These are phyloP conservation scores for Pseudozyma pruni DNA, from an alignment of 1,284 basidiomycete genomes.

Conservation along the genomic window DNA sequence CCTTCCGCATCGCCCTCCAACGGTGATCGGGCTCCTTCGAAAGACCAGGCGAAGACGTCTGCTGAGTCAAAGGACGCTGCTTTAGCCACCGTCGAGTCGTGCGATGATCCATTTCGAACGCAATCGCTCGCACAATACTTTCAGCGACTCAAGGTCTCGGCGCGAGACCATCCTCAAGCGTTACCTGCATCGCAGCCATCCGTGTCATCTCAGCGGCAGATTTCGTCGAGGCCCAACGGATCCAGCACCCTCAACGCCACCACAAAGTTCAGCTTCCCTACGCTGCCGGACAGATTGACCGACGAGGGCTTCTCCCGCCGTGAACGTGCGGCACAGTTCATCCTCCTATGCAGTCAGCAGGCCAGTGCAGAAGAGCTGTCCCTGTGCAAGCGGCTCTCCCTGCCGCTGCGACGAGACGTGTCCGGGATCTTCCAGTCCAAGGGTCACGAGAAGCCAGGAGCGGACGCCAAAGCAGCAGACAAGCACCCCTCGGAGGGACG, in stretches of 20 bases:
- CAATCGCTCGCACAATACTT: conserved; percentile 19
- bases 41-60: too few species aligned
- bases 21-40: too few species aligned
- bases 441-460: not conserved
- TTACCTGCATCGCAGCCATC: not conserved
- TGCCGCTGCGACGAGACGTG: conserved; percentile 2
- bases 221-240: not conserved
- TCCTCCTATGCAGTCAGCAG: conserved; percentile 36
- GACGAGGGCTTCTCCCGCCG: conserved; percentile 41
- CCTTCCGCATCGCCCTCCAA: not conserved
- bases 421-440: not conserved
- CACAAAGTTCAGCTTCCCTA: conserved; percentile 19
- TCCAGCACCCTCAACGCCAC: not conserved
- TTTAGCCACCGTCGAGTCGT: too few species aligned
- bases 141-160: conserved; percentile 21
- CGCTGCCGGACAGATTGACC: conserved; percentile 25
- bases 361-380: conserved; percentile 15
- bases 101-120: too few species aligned
- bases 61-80: too few species aligned
- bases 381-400: conserved; percentile 16
- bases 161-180: not conserved
- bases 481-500: not conserved
- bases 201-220: not conserved
- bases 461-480: not conserved
- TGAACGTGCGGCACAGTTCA: conserved; percentile 41